These are phyloP conservation scores for Annona cherimola DNA, from an alignment of 164 flowering plant species.

Conservation along the genomic window DNA sequence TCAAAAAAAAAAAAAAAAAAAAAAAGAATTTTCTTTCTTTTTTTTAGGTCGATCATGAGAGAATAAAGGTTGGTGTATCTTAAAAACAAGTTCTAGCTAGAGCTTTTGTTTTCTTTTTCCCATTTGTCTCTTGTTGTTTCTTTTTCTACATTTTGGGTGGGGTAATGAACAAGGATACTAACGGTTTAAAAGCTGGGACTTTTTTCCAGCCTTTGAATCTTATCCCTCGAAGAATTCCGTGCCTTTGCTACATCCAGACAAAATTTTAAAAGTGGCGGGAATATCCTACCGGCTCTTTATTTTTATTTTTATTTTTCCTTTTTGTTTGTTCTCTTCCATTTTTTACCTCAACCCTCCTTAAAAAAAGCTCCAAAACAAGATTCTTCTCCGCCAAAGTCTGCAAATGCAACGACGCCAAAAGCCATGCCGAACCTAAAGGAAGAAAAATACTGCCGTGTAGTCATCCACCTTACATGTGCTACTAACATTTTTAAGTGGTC, in stretches of 20 bases:
- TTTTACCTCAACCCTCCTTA: background rate
- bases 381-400: background rate
- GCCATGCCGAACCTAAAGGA: background rate
- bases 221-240: slow-evolving; percentile 5
- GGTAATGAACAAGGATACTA: slow-evolving; percentile 2
- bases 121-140: background rate
- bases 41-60: background rate
- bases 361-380: background rate
- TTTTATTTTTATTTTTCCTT: background rate
- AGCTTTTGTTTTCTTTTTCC: background rate
- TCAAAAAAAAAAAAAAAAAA: too few species aligned
- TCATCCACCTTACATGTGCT: background rate
- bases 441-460: background rate
- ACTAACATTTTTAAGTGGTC: too few species aligned
- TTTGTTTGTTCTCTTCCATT: background rate
- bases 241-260: slow-evolving; percentile 6
- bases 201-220: slow-evolving; percentile 10
- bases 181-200: slow-evolving; percentile 2
- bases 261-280: slow-evolving; percentile 9
- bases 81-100: background rate
- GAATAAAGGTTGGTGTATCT: background rate
- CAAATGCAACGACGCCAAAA: slow-evolving; percentile 1
- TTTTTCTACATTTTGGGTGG: background rate
- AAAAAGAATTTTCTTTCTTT: too few species aligned
- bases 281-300: slow-evolving; percentile 8